Evolutionary conservation across 2,329 filamentous ascomycete genomes (phyloP), one percentile per base, ranked within the genome.

Genomic region (Pseudohalonectria lignicola): DNA sequence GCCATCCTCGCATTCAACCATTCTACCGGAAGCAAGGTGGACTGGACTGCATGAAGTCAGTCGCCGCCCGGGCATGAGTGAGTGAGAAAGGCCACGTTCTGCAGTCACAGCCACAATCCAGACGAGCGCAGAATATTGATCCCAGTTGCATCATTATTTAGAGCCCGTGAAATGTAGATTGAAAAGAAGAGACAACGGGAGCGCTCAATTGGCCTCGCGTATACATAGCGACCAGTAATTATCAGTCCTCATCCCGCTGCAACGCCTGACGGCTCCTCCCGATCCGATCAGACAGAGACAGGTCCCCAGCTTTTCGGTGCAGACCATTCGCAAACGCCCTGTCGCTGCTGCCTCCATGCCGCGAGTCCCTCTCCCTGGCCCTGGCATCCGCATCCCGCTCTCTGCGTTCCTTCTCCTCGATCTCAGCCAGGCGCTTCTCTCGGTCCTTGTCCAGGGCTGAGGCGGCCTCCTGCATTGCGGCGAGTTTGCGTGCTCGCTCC

Each of bases 381-480:
- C 56, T 63, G 21, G 86, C 76, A 39, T 93, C 86, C 1, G 74
- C 73, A 43, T 84, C 77, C 11, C 70, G 67, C 32, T 77, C 72
- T 15, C 63, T 64, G 35, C 72, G 69, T 47, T 93, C 86, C 43
- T 68, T 68, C 45, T 76, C 73, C 18, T 75, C 77, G 15, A 88
- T 61, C 1, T 76, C 75, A 0, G 75, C 73, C 9, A 93, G 63
- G 18, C 86, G 74, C 42, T 72, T 69, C 45, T 74, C 74, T 23
- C 86, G 77, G 47, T 82, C 78, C n/a, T 65, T 53, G 48, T 90
- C 83, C 34, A 93, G 64, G 10, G 81, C 74, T 1, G 67, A 69
- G 4, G 82, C 82, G 20, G 77, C 79, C 15, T 71, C 70, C 54
- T 84, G 80, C 82, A 87, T 86, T 8, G 76, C 79, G 13, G 78